Conservation (phyloP, 2,329 filamentous ascomycete species). For the Botrytis fabae region DNA sequence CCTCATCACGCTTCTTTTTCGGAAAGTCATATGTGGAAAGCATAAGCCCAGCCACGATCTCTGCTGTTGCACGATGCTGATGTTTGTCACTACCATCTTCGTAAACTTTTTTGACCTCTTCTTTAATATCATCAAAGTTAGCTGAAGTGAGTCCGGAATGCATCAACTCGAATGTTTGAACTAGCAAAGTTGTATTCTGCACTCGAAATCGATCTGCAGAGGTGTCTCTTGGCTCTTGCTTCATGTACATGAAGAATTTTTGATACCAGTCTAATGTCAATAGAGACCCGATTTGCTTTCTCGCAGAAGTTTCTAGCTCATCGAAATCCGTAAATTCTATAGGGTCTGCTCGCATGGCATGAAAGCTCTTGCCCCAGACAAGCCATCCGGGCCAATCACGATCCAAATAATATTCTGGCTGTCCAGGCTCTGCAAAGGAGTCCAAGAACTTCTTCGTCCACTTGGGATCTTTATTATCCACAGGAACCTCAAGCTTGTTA, state of each 20-base stretch:
- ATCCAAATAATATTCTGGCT: constrained; percentile 86
- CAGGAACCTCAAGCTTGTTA: constrained; percentile 73
- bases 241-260: constrained; percentile 87
- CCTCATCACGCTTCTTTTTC: constrained; percentile 67
- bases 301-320: constrained; percentile 70
- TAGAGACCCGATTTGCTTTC: constrained; percentile 76
- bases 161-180: constrained; percentile 88
- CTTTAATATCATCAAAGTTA: constrained; percentile 84
- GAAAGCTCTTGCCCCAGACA: constrained; percentile 88
- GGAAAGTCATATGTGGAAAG: constrained; percentile 78
- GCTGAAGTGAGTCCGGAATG: constrained; percentile 74
- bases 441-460: constrained; percentile 80
- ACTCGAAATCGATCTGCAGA: constrained; percentile 85
- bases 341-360: constrained; percentile 73
- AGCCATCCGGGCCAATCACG: constrained; percentile 93
- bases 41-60: constrained; percentile 86
- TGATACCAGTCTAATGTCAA: constrained; percentile 84
- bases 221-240: constrained; percentile 88
- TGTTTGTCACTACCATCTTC: constrained; percentile 96
- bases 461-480: constrained; percentile 69
- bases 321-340: constrained; percentile 70
- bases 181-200: constrained; percentile 80
- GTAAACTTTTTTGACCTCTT: constrained; percentile 74
- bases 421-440: constrained; percentile 69
- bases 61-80: constrained; percentile 91